Evolutionary conservation across 441 rosid species (phyloP).

Genomic region (Oxalis stricta): DNA sequence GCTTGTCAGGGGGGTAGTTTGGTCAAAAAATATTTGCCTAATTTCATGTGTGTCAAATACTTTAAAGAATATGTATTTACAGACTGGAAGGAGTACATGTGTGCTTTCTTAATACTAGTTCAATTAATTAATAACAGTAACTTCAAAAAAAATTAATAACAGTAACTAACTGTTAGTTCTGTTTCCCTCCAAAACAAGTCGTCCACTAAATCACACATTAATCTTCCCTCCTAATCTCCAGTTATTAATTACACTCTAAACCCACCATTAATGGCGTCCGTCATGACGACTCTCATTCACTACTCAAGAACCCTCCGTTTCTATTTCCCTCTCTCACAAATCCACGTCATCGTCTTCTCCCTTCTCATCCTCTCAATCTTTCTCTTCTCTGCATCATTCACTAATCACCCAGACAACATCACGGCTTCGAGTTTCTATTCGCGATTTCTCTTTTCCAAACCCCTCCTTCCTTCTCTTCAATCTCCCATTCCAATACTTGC

Average conservation of each 20-base stretch:
- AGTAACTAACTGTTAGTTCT: too few relatives aligned
- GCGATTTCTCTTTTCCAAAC: slow-evolving; percentile 28
- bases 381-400: slow-evolving; percentile 22
- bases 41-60: too few relatives aligned
- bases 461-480: slow-evolving; percentile 31
- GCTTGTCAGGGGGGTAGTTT: too few relatives aligned
- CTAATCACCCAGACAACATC: slow-evolving; percentile 13
- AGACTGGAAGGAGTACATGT: too few relatives aligned
- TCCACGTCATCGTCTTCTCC: slow-evolving; percentile 14
- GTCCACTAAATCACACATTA: too few relatives aligned
- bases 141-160: too few relatives aligned
- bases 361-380: slow-evolving; percentile 24
- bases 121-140: too few relatives aligned
- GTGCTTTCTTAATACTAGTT: too few relatives aligned
- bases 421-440: slow-evolving; percentile 19
- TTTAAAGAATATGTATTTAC: too few relatives aligned
- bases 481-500: slow-evolving; percentile 24
- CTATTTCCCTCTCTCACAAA: slow-evolving; percentile 11
- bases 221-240: too few relatives aligned
- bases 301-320: slow-evolving; percentile 10
- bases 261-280: slow-evolving; percentile 18
- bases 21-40: too few relatives aligned
- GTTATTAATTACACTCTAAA: too few relatives aligned
- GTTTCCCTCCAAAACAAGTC: slow-evolving; percentile 6
- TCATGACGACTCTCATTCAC: slow-evolving; percentile 13